These are phyloP conservation scores for Phytophthora pini DNA, from an alignment of 352 stramenopile species.

Conservation along the genomic window DNA sequence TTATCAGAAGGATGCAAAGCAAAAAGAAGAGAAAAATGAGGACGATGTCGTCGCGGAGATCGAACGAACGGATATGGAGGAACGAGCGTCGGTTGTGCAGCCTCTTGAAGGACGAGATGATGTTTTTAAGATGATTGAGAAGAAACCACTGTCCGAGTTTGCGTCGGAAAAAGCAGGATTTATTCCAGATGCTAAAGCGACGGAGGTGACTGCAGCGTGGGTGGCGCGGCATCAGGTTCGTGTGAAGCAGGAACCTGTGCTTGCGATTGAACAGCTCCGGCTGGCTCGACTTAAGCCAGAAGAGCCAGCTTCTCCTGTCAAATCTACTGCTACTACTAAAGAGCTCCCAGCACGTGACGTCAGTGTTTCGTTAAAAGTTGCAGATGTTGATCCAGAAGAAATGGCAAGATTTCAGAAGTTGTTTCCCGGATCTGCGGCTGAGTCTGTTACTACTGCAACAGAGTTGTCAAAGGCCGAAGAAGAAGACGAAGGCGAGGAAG, in stretches of 20 bases:
- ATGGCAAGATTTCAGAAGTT: slow-evolving; percentile 37
- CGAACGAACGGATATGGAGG: slow-evolving; percentile 16
- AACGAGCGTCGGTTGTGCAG: slow-evolving; percentile 19
- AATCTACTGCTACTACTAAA: slow-evolving; percentile 2
- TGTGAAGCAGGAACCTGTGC: slow-evolving; percentile 48
- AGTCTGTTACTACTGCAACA: slow-evolving; percentile 9
- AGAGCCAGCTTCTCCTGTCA: neutral
- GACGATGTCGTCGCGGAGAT: slow-evolving; percentile 45
- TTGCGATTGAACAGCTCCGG: slow-evolving; percentile 55
- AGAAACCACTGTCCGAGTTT: slow-evolving; percentile 27
- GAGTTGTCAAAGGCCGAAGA: slow-evolving; percentile 12
- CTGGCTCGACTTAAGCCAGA: slow-evolving; percentile 32
- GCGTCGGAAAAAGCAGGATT: slow-evolving; percentile 2
- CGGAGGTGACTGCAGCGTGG: slow-evolving; percentile 39
- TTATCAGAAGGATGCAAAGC: slow-evolving; percentile 50
- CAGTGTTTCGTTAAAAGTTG: slow-evolving; percentile 54
- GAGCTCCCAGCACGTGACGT: slow-evolving; percentile 25
- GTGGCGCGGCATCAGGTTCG: slow-evolving; percentile 45
- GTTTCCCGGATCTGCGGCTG: slow-evolving; percentile 45
- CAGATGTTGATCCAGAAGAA: slow-evolving; percentile 39
- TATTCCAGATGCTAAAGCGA: slow-evolving; percentile 24
- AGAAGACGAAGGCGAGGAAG: slow-evolving; percentile 49
- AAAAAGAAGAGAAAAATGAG: slow-evolving; percentile 26
- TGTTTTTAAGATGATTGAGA: slow-evolving; percentile 39
- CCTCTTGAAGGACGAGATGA: slow-evolving; percentile 30